These are phyloP conservation scores for Clathrospora elynae DNA, from an alignment of 2,329 filamentous ascomycete genomes.

Conservation along the genomic window DNA sequence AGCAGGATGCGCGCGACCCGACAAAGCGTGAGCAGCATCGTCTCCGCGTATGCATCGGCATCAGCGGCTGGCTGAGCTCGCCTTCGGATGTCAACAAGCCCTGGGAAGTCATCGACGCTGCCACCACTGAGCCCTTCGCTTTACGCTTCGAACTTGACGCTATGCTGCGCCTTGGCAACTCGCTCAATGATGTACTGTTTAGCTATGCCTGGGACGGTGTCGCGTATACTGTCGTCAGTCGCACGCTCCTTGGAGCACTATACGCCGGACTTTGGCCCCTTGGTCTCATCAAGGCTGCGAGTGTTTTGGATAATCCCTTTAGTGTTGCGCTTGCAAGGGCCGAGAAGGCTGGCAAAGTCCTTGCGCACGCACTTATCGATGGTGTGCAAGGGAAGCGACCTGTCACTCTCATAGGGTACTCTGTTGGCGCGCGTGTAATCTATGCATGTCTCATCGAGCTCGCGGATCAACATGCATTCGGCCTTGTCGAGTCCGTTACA, in stretches of 20 bases:
- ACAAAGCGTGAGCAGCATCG: conserved; percentile 38
- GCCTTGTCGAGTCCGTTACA: conserved; percentile 79
- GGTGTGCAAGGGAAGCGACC: conserved; percentile 79
- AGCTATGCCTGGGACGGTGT: conserved; percentile 78
- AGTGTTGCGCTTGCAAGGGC: conserved; percentile 74
- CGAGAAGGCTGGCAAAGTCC: conserved; percentile 76
- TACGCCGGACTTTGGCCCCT: conserved; percentile 55
- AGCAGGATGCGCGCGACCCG: conserved; percentile 33
- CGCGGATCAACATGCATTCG: conserved; percentile 78
- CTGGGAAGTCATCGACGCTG: conserved; percentile 74
- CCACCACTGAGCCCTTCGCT: conserved; percentile 74
- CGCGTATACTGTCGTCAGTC: conserved; percentile 72
- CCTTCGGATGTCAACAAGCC: conserved; percentile 71
- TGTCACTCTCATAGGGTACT: conserved; percentile 81
- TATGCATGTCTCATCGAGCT: conserved; percentile 78
- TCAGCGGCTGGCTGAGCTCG: conserved; percentile 79
- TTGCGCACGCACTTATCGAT: conserved; percentile 81
- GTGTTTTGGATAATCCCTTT: conserved; percentile 80
- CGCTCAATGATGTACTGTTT: conserved; percentile 75
- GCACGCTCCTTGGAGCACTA: conserved; percentile 53
- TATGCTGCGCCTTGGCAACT: conserved; percentile 74
- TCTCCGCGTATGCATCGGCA: conserved; percentile 76
- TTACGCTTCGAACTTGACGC: conserved; percentile 81
- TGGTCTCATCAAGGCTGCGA: conserved; percentile 51
- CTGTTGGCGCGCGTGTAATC: conserved; percentile 77